Evolutionary conservation across 225 moss, liverwort and hornwort species (phyloP).

Genomic region (Neckera pumila): DNA sequence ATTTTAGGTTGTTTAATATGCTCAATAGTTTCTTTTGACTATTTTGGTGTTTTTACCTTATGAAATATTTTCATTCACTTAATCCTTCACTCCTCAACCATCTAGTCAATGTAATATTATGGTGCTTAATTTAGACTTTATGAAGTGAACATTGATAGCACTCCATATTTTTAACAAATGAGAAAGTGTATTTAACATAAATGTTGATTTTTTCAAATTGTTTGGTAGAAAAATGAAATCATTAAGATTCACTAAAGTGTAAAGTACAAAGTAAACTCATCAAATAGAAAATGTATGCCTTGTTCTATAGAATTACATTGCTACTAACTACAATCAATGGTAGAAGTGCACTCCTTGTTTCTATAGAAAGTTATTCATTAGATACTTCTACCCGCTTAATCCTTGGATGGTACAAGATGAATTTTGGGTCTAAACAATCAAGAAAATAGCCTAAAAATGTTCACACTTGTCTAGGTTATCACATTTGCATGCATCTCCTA

Average conservation of each 20-base stretch:
- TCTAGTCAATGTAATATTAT: neutral
- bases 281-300: neutral
- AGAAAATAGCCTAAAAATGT: neutral
- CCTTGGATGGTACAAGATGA: neutral
- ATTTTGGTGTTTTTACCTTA: neutral
- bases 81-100: neutral
- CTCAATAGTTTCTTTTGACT: too few species aligned
- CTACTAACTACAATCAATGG: too few species aligned
- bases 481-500: neutral
- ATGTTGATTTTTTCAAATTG: neutral
- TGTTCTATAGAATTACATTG: too few species aligned
- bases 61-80: neutral
- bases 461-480: neutral
- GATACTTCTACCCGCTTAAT: neutral
- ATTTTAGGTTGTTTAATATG: neutral
- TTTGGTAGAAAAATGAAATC: neutral
- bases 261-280: neutral
- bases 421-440: neutral
- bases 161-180: neutral
- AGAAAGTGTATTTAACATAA: neutral
- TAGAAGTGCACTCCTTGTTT: neutral
- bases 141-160: too few species aligned
- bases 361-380: neutral
- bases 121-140: neutral
- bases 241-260: neutral